Evolutionary conservation across 1,139 yeast genomes (phyloP), one percentile per base, ranked within the genome.

Genomic region (Kurtzmaniella quercitrusa): DNA sequence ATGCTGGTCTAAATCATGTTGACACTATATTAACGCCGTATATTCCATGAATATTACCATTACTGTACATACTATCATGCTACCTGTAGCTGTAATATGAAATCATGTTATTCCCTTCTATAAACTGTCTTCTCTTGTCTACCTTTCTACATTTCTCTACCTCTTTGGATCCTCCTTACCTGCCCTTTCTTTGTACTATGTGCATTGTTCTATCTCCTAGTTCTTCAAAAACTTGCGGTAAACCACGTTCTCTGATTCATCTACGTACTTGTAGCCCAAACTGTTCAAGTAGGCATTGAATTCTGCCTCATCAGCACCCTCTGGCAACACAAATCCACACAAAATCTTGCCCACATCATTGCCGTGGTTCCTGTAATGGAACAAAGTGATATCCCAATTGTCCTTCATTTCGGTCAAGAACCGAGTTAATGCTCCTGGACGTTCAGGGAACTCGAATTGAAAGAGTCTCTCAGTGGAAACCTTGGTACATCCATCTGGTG

Each of bases 301-400:
- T 11, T 71, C 77, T 37, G 75, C 78, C 27, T 68, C 80, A 40
- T 71, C 68, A 37, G 93, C 89, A 31, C 75, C 75, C 38, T 79
- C 78, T 3, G 98, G 97, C 25, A 91, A 89, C 38, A 82, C 82
- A 48, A 94, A 77, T 27, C 96, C 99, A 43, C 95, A 93, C 51
- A 93, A 73, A 1, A 93, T 88, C 62, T 89, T 89, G 38, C 95
- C 98, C 41, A 93, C 79, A 62, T 93, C 98, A 45, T 93, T 85
- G 27, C 99, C 99, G 55, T 90, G 95, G 66, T 93, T 91, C 73
- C 99, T 82, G 66, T 93, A 93, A 63, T 93, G 96, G 81, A 93
- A 93, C 55, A 93, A 70, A 3, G 97, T 85, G 48, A 94, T 81
- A 60, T 91, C 93, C 98, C 98, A 93, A 46, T 83, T 81, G 33